phyloP scores from a whole-genome alignment of 441 rosid genomes.

The Biscutella laevigata region DNA sequence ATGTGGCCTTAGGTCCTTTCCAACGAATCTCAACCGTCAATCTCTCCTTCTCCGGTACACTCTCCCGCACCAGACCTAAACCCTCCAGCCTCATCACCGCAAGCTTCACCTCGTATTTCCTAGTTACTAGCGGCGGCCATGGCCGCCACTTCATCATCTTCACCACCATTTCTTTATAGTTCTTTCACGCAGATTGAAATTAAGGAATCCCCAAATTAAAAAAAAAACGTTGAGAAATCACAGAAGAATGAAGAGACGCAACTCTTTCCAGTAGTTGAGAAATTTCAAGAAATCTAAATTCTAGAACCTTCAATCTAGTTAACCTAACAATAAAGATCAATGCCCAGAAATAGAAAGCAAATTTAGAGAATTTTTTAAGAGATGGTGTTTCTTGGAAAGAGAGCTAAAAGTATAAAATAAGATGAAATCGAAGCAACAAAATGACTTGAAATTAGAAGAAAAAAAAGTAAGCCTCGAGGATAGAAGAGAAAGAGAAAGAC shows the following conservation, averaged over 20 bases:
- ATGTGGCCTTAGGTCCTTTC: conserved; percentile 82
- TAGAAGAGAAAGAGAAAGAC: background rate
- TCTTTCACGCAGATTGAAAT: background rate
- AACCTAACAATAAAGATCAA: conserved; percentile 8
- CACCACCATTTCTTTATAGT: conserved; percentile 91
- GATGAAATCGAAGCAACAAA: conserved; percentile 1
- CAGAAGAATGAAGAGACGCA: background rate
- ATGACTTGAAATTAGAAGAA: conserved; percentile 10
- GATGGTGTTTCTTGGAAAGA: conserved; percentile 5
- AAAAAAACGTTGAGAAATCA: background rate
- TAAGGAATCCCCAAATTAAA: background rate
- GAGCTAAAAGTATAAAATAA: background rate
- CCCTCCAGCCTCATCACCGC: conserved; percentile 63
- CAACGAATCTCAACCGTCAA: conserved; percentile 79
- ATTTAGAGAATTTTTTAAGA: conserved; percentile 3
- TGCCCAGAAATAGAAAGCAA: conserved; percentile 22
- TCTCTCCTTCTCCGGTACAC: conserved; percentile 28
- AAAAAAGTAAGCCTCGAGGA: background rate
- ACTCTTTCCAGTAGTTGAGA: conserved; percentile 13
- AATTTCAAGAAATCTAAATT: background rate
- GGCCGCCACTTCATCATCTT: conserved; percentile 99
- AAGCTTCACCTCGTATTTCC: conserved; percentile 67
- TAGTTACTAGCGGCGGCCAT: conserved; percentile 72
- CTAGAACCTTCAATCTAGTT: background rate
- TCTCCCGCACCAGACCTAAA: conserved; percentile 57